phyloP scores from a whole-genome alignment of 495 filamentous ascomycete genomes.

The Hypoxylon lenormandii region DNA sequence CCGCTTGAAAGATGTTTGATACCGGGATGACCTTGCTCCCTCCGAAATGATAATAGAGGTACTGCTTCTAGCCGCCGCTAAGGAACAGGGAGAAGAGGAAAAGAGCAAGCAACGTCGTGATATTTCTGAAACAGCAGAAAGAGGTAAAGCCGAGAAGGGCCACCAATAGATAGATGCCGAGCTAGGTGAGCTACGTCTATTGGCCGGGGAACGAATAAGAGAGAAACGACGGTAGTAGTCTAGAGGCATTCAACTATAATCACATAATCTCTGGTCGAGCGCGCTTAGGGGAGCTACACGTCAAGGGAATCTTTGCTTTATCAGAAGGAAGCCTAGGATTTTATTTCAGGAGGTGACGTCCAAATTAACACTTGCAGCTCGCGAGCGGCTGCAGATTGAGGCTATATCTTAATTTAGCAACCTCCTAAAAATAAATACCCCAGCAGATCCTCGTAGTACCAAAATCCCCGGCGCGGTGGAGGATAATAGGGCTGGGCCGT shows the following conservation, averaged over 20 bases:
- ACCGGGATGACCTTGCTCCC: constrained; percentile 4
- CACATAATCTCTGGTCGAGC: constrained; percentile 14
- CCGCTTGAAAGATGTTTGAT: constrained; percentile 4
- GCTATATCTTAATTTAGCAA: constrained; percentile 52
- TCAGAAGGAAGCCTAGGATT: constrained; percentile 1
- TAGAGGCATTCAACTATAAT: constrained; percentile 10
- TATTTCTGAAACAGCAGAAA: constrained; percentile 26
- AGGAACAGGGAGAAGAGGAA: constrained; percentile 19
- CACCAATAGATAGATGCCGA: constrained; percentile 2
- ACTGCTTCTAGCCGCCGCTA: constrained; percentile 3
- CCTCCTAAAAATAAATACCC: constrained; percentile 44
- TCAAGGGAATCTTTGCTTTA: constrained; percentile 17
- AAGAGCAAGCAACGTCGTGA: constrained; percentile 6
- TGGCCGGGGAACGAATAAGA: constrained; percentile 20
- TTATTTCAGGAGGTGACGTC: constrained; percentile 44
- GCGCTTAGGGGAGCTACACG: constrained; percentile 36
- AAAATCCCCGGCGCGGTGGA: constrained; percentile 28
- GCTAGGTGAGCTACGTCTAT: constrained; percentile 10
- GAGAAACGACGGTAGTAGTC: constrained; percentile 6
- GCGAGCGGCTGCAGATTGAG: constrained; percentile 48
- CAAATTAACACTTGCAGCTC: constrained; percentile 45
- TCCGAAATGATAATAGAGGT: constrained; percentile 4
- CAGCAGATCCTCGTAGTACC: constrained; percentile 34
- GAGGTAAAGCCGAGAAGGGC: constrained; percentile 6
- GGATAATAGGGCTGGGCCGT: constrained; percentile 32